Conservation (phyloP, 2,329 filamentous ascomycete species). For the Lasiodiplodia gonubiensis region DNA sequence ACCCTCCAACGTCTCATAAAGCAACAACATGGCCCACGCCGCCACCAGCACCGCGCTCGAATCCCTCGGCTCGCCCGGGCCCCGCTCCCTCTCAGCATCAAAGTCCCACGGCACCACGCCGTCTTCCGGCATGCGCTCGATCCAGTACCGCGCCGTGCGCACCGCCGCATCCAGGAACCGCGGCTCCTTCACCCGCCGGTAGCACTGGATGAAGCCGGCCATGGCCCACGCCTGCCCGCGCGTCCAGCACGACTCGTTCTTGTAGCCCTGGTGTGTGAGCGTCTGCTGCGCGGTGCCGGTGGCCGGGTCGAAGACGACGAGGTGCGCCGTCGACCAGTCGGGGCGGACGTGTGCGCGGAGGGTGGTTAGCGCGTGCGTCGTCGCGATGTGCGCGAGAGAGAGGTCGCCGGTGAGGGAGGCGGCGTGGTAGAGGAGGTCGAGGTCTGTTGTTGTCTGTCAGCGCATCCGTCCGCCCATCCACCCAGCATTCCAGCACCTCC, state of each 20-base stretch:
- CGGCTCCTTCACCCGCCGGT: conserved; percentile 48
- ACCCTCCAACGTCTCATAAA: conserved; percentile 40
- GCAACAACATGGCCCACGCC: conserved; percentile 48
- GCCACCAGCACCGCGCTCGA: conserved; percentile 50
- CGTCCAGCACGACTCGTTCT: conserved; percentile 53
- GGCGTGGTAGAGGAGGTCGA: conserved; percentile 53
- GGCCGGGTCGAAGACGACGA: conserved; percentile 56
- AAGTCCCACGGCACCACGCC: conserved; percentile 56
- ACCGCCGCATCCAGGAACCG: conserved; percentile 50
- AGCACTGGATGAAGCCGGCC: conserved; percentile 54
- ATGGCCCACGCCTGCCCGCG: conserved; percentile 59
- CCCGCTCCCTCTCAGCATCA: conserved; percentile 47
- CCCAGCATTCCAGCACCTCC: too few relatives aligned
- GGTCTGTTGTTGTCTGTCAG: conserved; percentile 39
- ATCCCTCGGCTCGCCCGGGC: conserved; percentile 43
- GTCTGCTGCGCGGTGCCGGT: conserved; percentile 46
- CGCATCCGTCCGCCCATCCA: conserved; percentile 42
- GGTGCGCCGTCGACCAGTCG: conserved; percentile 50
- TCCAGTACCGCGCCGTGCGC: conserved; percentile 52
- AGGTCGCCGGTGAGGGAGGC: conserved; percentile 42
- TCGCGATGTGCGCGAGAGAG: conserved; percentile 44
- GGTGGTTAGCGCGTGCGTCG: conserved; percentile 49
- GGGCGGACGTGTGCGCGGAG: conserved; percentile 49
- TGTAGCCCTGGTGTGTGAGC: conserved; percentile 57
- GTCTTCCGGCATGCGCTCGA: conserved; percentile 45